Conservation (phyloP, 192 early-diverging fungal species). For the Spizellomyces sp. region DNA sequence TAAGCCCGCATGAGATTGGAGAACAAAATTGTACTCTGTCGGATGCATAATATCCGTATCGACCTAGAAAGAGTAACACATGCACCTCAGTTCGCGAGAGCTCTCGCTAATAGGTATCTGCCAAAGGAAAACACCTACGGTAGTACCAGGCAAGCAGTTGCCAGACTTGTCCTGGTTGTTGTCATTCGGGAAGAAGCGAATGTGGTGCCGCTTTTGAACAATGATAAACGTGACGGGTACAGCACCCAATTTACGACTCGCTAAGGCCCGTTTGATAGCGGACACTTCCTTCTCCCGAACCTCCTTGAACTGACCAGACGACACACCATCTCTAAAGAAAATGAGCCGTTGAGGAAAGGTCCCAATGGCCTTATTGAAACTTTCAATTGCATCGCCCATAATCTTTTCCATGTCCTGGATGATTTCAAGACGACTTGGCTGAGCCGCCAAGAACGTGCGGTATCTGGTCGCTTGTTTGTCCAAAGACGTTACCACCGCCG, state of each 20-base stretch:
- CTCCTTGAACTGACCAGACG: constrained; percentile 55
- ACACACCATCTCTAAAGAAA: constrained; percentile 74
- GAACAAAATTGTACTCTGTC: constrained; percentile 81
- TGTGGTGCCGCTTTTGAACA: constrained; percentile 57
- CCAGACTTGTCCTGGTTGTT: constrained; percentile 69
- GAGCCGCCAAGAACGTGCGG: constrained; percentile 42
- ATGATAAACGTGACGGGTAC: constrained; percentile 53
- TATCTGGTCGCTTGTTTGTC: constrained; percentile 39
- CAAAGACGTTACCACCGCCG: constrained; percentile 49
- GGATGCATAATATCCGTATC: constrained; percentile 77
- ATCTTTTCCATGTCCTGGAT: constrained; percentile 46
- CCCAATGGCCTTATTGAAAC: constrained; percentile 43
- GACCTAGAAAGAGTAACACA: constrained; percentile 29
- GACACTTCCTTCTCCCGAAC: constrained; percentile 50
- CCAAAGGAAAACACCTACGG: constrained; percentile 30
- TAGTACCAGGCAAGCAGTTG: constrained; percentile 83
- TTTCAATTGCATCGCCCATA: constrained; percentile 35
- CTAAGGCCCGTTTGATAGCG: constrained; percentile 52
- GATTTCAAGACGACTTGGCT: constrained; percentile 49
- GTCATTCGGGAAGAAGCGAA: constrained; percentile 74
- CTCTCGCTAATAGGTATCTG: no score
- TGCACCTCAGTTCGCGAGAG: not conserved
- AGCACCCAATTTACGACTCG: constrained; percentile 23
- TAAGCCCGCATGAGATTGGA: constrained; percentile 82
- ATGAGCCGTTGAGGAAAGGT: constrained; percentile 49